Conservation (phyloP, 148 eudicot genomes). For the Chenopodium berlandieri region DNA sequence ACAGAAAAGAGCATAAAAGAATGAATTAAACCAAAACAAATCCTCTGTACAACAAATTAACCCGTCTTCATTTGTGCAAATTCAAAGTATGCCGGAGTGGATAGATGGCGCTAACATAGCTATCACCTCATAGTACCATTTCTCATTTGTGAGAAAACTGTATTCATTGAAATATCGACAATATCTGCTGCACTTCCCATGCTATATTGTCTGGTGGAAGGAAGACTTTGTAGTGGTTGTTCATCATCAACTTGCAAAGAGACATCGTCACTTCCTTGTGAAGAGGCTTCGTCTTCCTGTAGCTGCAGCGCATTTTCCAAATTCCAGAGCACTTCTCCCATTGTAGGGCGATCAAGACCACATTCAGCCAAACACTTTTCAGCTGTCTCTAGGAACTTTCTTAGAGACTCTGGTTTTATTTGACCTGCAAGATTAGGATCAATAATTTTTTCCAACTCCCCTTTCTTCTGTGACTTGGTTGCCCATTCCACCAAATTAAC, state of each 20-base stretch:
- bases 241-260: conserved; percentile 22
- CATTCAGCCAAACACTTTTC: conserved; percentile 56
- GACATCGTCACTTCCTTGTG: conserved; percentile 12
- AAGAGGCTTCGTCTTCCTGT: conserved; percentile 33
- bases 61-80: conserved; percentile 12
- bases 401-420: conserved; percentile 45
- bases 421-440: conserved; percentile 40
- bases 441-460: conserved; percentile 35
- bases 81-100: neutral
- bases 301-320: conserved; percentile 55
- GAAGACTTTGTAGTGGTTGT: conserved; percentile 26
- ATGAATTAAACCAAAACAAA: conserved; percentile 17
- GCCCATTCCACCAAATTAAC: conserved; percentile 62
- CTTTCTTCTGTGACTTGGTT: conserved; percentile 32
- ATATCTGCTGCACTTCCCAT: conserved; percentile 46
- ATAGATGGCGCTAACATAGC: neutral
- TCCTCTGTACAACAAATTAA: conserved; percentile 15
- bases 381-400: conserved; percentile 43
- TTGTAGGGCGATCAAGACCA: conserved; percentile 51
- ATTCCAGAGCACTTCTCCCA: conserved; percentile 61
- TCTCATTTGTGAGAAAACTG: conserved; percentile 54
- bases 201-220: conserved; percentile 34
- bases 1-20: conserved; percentile 14
- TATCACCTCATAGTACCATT: conserved; percentile 32
- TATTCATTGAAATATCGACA: conserved; percentile 47